Base-by-base conservation (phyloP, 495 filamentous ascomycete genomes). In the Penicillium paradoxum region DNA sequence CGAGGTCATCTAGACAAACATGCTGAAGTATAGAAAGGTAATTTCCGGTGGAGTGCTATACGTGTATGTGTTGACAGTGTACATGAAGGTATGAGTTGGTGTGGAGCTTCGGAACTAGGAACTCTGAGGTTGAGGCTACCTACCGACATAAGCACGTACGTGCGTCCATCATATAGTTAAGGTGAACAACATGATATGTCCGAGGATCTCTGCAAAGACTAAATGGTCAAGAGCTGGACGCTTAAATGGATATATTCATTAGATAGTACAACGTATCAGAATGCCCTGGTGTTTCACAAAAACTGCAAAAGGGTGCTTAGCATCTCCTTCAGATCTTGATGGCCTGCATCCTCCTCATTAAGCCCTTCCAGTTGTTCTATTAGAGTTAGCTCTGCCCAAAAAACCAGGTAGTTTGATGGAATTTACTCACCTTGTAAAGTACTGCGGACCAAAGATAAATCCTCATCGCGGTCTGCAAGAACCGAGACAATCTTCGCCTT, bases 381-480 rank as follows among this genome's bases (percentile, higher is more conserved):
- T 53, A 10, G 11, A 53, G 63, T 73, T 40, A 67, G 57, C 29
- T 49, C 42, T 33, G 27, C 33, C 2, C 39, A 24, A 14, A 38
- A 14, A 15, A 29, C 21, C 4, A 32, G 10, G 33, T 2, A 15
- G 38, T 42, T 15, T 13, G 4, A n/a, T 32, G 14, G 42, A 59
- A 41, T 71, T 53, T 70, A 84, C 41, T 29, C 8, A 44, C 84
- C 84, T 75, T 83, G 70, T 34, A 98, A 68, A n/a, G 90, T 92
- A 15, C 50, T 66, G 53, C 68, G 81, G 25, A 97, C 66, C 21
- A 83, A 73, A 5, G 56, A 73, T 43, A 96, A 60, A 6, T 68
- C 65, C 60, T 90, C 85, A 54, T 88, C 87, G 5, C 82, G 74
- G 49, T 88, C 86, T 24, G 79, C 83, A 27, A 96, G 70, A 22